These are phyloP conservation scores for Ceratocystis smalleyi DNA, from an alignment of 2,329 filamentous ascomycete genomes.

Conservation along the genomic window DNA sequence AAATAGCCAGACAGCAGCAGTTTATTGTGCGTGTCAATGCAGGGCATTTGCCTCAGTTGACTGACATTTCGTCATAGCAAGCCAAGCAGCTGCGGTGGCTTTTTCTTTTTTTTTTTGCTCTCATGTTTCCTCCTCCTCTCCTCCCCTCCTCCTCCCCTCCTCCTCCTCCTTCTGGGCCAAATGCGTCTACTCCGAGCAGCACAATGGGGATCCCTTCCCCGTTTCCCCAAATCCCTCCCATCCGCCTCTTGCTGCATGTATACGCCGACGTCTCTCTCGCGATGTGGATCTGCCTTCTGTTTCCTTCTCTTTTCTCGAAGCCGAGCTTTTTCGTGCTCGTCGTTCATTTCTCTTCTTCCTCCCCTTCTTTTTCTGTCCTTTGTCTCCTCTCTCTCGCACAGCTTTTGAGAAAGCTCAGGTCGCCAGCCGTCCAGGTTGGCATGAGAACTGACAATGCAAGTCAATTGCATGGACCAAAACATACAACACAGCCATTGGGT, in stretches of 20 bases:
- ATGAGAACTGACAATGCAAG: slow-evolving; percentile 7
- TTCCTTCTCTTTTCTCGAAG: slow-evolving; percentile 1
- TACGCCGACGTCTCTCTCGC: neutral
- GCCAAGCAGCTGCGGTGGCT: neutral
- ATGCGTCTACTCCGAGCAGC: neutral
- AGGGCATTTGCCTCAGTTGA: neutral
- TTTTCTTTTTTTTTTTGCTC: neutral
- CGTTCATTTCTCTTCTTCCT: neutral
- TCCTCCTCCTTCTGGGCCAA: too few species aligned
- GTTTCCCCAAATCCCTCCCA: neutral
- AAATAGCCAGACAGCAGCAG: neutral
- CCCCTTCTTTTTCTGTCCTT: neutral
- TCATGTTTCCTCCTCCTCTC: too few species aligned
- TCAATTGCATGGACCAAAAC: slow-evolving; percentile 3
- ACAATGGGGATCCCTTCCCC: neutral
- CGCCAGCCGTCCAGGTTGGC: neutral
- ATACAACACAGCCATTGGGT: slow-evolving; percentile 2
- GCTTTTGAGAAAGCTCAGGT: neutral
- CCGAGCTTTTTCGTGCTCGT: neutral
- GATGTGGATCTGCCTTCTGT: neutral
- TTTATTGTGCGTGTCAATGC: neutral
- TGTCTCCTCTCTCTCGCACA: neutral
- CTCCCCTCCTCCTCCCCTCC: too few species aligned
- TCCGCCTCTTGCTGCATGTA: neutral
- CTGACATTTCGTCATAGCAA: neutral